A percentile compares a stretch with the other conserved stretches of the same genome.
These are phyloP conservation scores for Purpureocillium lavendulum DNA, from an alignment of 2,329 filamentous ascomycete genomes.

Conservation along the genomic window DNA sequence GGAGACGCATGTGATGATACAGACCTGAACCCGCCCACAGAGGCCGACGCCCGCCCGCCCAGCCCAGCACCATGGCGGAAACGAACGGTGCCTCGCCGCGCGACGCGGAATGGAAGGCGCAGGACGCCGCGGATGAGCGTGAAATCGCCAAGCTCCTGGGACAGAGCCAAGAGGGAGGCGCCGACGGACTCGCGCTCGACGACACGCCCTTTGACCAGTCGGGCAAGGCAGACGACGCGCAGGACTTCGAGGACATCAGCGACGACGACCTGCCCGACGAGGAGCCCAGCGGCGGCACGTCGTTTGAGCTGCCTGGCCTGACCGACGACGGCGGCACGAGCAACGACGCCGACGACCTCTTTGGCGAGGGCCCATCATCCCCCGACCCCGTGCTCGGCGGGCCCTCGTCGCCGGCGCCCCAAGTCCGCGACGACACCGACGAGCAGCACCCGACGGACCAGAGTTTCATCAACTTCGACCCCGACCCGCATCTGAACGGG, in stretches of 20 bases:
- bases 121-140: slow-evolving; percentile 40
- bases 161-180: slow-evolving; percentile 29
- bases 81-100: slow-evolving; percentile 7
- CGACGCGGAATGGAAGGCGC: slow-evolving; percentile 28
- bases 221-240: slow-evolving; percentile 85
- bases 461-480: slow-evolving; percentile 39
- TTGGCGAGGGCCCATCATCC: slow-evolving; percentile 53
- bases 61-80: slow-evolving; percentile 21
- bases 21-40: too few species aligned
- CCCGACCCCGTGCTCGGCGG: slow-evolving; percentile 33
- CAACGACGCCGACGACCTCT: slow-evolving; percentile 58
- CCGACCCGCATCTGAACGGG: slow-evolving; percentile 32
- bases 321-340: slow-evolving; percentile 53
- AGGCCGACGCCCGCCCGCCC: slow-evolving; percentile 3
- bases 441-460: slow-evolving; percentile 23
- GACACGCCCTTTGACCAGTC: slow-evolving; percentile 47
- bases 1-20: too few species aligned
- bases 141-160: slow-evolving; percentile 36
- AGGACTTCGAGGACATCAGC: slow-evolving; percentile 85
- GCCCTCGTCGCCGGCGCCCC: slow-evolving; percentile 36
- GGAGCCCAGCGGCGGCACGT: slow-evolving; percentile 37
- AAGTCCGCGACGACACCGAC: slow-evolving; percentile 29
- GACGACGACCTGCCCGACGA: slow-evolving; percentile 88
- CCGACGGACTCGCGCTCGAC: slow-evolving; percentile 33
- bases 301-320: slow-evolving; percentile 41